A percentile compares a stretch with the other conserved stretches of the same genome.
Evolutionary conservation across 495 filamentous ascomycete species (phyloP).

Genomic region (Lichenothelia convexa): DNA sequence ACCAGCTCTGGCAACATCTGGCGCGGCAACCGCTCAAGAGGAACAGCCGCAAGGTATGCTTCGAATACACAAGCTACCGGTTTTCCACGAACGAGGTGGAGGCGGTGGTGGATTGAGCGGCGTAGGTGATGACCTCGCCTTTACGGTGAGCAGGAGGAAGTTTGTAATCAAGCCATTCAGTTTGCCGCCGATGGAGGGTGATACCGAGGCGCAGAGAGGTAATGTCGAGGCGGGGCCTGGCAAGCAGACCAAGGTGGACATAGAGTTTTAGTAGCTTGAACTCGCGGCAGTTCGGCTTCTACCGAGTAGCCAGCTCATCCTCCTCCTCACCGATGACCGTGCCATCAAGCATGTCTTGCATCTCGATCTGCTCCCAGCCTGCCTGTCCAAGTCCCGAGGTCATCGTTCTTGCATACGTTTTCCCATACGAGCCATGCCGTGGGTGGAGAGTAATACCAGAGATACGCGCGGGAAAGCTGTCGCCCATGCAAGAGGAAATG

Average conservation of each 20-base stretch:
- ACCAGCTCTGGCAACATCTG: slow-evolving; percentile 27
- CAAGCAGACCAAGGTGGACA: slow-evolving; percentile 42
- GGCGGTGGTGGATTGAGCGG: slow-evolving; percentile 41
- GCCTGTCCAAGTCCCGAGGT: slow-evolving; percentile 29
- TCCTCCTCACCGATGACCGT: too few species aligned
- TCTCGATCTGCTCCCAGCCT: slow-evolving; percentile 28
- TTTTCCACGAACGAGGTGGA: slow-evolving; percentile 74
- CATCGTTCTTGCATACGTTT: slow-evolving; percentile 37
- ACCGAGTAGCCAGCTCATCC: too few species aligned
- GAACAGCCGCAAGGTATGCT: slow-evolving; percentile 76
- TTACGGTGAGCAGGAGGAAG: slow-evolving; percentile 65
- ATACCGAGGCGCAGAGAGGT: slow-evolving; percentile 47
- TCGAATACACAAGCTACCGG: slow-evolving; percentile 61
- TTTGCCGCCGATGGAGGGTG: slow-evolving; percentile 73
- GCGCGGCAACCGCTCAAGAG: slow-evolving; percentile 34
- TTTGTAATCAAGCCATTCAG: slow-evolving; percentile 79
- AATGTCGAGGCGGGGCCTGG: slow-evolving; percentile 22
- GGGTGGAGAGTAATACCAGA: slow-evolving; percentile 22
- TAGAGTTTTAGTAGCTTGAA: too few species aligned
- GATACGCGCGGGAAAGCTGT: slow-evolving; percentile 29
- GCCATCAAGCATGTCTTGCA: background rate
- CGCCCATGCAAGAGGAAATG: slow-evolving; percentile 40
- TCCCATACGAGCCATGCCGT: slow-evolving; percentile 29
- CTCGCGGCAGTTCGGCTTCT: too few species aligned
- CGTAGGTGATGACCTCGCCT: slow-evolving; percentile 74